Evolutionary conservation across 2,329 filamentous ascomycete species (phyloP).

Genomic region (Penicillium sp.): DNA sequence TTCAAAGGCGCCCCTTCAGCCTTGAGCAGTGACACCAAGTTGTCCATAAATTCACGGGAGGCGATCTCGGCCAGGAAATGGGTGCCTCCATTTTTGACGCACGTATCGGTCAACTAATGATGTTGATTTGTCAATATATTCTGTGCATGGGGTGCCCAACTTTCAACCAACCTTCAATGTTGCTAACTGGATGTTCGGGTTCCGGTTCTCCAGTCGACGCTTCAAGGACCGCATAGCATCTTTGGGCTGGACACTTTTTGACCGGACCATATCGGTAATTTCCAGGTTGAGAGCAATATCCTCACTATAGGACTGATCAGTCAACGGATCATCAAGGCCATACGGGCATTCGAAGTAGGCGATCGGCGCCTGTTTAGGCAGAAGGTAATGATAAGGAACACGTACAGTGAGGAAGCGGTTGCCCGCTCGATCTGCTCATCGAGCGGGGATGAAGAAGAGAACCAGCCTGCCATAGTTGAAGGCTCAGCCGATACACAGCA

Average conservation of each 20-base stretch:
- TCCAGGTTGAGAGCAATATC: slow-evolving; percentile 97
- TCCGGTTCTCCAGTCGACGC: slow-evolving; percentile 91
- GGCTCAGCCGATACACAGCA: slow-evolving; percentile 11
- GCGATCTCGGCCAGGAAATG: slow-evolving; percentile 96
- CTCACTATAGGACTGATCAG: slow-evolving; percentile 58
- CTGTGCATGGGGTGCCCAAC: not conserved
- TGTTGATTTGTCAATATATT: slow-evolving; percentile 12
- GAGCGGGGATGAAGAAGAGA: slow-evolving; percentile 85
- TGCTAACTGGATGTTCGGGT: slow-evolving; percentile 93
- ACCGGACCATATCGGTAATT: slow-evolving; percentile 95
- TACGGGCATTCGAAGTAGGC: not conserved
- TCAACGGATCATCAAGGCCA: not conserved
- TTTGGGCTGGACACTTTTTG: slow-evolving; percentile 94
- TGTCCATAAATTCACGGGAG: slow-evolving; percentile 97
- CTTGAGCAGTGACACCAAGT: slow-evolving; percentile 84
- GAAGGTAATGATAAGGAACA: slow-evolving; percentile 15
- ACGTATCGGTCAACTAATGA: slow-evolving; percentile 84
- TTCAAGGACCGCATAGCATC: slow-evolving; percentile 98
- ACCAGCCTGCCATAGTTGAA: slow-evolving; percentile 91
- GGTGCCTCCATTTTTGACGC: slow-evolving; percentile 94
- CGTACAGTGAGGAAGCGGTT: slow-evolving; percentile 88
- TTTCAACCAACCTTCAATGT: slow-evolving; percentile 72
- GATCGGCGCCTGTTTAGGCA: not conserved
- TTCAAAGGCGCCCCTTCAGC: slow-evolving; percentile 76
- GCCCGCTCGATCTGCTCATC: slow-evolving; percentile 97